These are phyloP conservation scores for Phialophora expanda DNA, from an alignment of 2,329 filamentous ascomycete species.

Conservation along the genomic window DNA sequence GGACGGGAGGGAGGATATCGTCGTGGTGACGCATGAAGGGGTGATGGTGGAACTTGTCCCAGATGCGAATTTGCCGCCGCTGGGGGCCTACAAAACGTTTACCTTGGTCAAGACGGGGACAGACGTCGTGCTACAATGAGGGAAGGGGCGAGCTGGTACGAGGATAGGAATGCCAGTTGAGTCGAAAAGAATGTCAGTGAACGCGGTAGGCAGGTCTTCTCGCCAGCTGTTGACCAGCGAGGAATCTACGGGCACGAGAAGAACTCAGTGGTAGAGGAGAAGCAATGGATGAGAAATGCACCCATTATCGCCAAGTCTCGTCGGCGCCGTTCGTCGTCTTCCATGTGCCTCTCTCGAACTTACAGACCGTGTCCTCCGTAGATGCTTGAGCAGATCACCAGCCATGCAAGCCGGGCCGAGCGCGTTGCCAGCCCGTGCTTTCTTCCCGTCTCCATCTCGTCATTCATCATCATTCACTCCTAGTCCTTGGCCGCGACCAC, in stretches of 20 bases:
- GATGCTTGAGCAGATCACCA: not conserved
- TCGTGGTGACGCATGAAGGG: constrained; percentile 1
- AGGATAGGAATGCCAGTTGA: not conserved
- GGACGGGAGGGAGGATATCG: not conserved
- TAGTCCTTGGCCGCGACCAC: constrained; percentile 2
- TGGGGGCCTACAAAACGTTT: not conserved
- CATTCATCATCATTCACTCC: not conserved
- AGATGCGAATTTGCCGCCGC: not conserved
- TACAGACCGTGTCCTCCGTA: not conserved
- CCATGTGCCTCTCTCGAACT: not conserved
- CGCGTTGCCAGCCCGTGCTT: too few species aligned
- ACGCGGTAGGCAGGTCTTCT: not conserved
- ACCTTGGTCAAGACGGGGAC: not conserved
- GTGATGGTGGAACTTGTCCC: not conserved
- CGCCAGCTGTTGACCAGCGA: not conserved
- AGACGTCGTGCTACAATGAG: not conserved
- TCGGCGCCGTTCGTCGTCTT: not conserved
- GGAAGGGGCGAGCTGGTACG: not conserved
- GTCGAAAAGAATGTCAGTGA: not conserved
- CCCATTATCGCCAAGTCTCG: too few species aligned
- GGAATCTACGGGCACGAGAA: not conserved
- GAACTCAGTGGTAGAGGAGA: not conserved
- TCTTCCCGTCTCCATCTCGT: not conserved
- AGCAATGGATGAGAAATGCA: not conserved
- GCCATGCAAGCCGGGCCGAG: not conserved